Base-by-base conservation (phyloP, 73 alveolate species). In the Durusdinium trenchii region DNA sequence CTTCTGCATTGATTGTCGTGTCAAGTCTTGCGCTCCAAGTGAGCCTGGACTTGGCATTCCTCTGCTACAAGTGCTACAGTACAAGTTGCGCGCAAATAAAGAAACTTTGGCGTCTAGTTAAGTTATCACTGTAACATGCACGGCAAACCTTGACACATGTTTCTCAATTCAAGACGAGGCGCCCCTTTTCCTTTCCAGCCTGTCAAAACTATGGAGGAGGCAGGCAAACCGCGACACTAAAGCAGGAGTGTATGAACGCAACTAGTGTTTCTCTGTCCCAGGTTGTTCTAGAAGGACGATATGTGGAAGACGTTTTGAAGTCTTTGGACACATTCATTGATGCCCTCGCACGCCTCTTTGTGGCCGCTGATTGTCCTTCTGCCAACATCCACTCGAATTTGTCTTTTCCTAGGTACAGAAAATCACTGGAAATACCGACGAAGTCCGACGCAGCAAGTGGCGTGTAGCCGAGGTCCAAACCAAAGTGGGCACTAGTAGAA, bases 341-440 rank as follows among this genome's bases (percentile, higher is more conserved):
- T 0, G 6, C 18, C 18, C 73, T 23, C n/a, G 73, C n/a, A 60
- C 30, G 89, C 89, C 64, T 78, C 89, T 78, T 62, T 78, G 32
- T 57, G 42, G 89, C 23, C 47, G 89, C 89, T 45, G 45, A 78
- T 46, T 40, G 89, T 78, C 47, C 47, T 78, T 43, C 89, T 57
- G 43, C 89, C 89, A 32, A 60, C 73, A 26, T 78, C 89, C 64
- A 78, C 47, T 45, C 89, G 62, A 5, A 43, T 40, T 38, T 20
- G 89, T 35, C 89, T 57, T 45, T 78, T 78, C 89, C 89, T 78
- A 18, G 62, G 61, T 36, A 14, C 86, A 9, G 43, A 43, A 40
- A 20, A 20, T 23, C n/a, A n/a, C n/a, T n/a, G n/a, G n/a, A n/a
- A n/a, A n/a, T n/a, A n/a, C n/a, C n/a, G n/a, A n/a, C n/a, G n/a